These are phyloP conservation scores for Actinomortierella wolfii DNA, from an alignment of 371 early-diverging fungal species.

Conservation along the genomic window DNA sequence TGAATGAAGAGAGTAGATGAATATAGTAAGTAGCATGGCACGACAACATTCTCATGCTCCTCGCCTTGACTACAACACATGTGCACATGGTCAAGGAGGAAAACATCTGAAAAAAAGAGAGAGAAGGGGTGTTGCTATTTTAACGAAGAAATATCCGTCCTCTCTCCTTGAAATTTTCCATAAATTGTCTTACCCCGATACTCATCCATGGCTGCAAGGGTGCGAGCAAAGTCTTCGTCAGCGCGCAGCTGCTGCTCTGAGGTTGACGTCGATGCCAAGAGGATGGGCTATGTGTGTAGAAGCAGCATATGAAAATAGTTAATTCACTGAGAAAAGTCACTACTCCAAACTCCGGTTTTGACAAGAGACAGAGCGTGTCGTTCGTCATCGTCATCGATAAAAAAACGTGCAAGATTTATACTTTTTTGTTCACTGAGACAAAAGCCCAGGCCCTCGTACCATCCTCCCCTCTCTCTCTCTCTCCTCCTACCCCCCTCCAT, in stretches of 20 bases:
- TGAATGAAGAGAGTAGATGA: neutral
- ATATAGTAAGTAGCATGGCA: too few relatives aligned
- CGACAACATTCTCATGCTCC: too few relatives aligned
- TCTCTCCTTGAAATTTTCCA: neutral
- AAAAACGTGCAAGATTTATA: too few relatives aligned
- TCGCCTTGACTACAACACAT: too few relatives aligned
- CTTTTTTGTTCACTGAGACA: too few relatives aligned
- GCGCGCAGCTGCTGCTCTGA: conserved; percentile 41
- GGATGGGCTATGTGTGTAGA: conserved; percentile 25
- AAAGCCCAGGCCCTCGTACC: too few relatives aligned
- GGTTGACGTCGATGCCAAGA: conserved; percentile 48
- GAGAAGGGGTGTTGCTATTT: neutral
- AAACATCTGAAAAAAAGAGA: neutral
- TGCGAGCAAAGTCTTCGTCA: conserved; percentile 46
- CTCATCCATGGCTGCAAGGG: conserved; percentile 43
- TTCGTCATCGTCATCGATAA: too few relatives aligned
- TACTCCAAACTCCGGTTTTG: too few relatives aligned
- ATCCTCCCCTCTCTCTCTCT: too few relatives aligned
- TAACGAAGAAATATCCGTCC: neutral
- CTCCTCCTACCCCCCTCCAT: neutral
- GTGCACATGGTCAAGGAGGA: neutral
- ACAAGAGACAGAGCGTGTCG: too few relatives aligned
- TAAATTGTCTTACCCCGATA: conserved; percentile 24
- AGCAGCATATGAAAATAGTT: too few relatives aligned
- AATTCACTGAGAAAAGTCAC: too few relatives aligned